phyloP scores from a whole-genome alignment of 1,139 yeast genomes.

The Geotrichum histeridarum region DNA sequence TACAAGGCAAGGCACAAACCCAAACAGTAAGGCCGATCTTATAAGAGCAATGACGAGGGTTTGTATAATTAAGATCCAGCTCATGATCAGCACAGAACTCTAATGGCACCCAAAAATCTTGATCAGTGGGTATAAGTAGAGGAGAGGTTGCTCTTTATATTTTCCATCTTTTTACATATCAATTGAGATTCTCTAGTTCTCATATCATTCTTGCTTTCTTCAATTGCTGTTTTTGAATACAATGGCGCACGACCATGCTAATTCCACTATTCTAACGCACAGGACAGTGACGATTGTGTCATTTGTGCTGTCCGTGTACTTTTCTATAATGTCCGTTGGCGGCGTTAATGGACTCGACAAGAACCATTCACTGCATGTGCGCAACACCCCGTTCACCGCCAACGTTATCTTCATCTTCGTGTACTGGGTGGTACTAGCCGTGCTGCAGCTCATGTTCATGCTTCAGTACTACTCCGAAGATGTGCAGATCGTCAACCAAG shows the following conservation, averaged over 20 bases:
- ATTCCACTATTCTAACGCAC: conserved; percentile 32
- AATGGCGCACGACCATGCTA: conserved; percentile 8
- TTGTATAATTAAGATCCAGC: no score
- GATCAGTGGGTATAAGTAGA: no score
- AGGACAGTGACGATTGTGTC: conserved; percentile 49
- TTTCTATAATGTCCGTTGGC: conserved; percentile 50
- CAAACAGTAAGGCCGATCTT: no score
- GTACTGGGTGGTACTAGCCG: conserved; percentile 54
- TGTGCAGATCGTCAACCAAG: conserved; percentile 35
- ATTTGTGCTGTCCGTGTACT: conserved; percentile 50
- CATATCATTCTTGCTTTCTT: neutral
- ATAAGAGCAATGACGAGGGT: no score
- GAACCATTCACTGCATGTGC: conserved; percentile 45
- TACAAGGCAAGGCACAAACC: no score
- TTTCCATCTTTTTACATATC: neutral
- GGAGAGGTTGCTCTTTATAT: no score
- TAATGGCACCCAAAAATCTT: no score
- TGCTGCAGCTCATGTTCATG: conserved; percentile 53
- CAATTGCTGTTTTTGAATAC: neutral
- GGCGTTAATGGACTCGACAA: conserved; percentile 44
- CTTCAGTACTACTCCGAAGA: conserved; percentile 49
- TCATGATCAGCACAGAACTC: no score
- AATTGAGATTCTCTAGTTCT: neutral
- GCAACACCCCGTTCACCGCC: conserved; percentile 65
- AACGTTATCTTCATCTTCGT: conserved; percentile 48